phyloP scores from a whole-genome alignment of 139 green algal species.

The Asterochloris erici region DNA sequence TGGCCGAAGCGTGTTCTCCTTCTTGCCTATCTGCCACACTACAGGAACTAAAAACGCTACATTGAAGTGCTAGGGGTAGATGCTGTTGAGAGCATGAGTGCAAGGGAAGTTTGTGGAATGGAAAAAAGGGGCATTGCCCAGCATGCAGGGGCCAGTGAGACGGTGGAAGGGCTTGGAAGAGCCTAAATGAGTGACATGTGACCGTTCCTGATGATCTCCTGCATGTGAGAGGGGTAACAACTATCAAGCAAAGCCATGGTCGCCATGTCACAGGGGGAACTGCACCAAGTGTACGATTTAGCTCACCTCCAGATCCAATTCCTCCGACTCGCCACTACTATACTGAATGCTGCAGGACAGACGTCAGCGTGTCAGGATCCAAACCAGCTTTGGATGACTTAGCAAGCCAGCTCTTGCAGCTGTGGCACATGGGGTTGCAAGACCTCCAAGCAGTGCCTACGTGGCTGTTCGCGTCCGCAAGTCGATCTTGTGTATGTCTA shows the following conservation, averaged over 20 bases:
- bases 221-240: too few species aligned
- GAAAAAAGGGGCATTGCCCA: too few species aligned
- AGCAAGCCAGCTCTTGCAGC: not conserved
- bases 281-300: too few species aligned
- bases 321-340: constrained; percentile 72
- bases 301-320: constrained; percentile 59
- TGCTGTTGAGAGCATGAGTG: too few species aligned
- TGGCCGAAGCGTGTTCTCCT: too few species aligned
- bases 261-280: too few species aligned
- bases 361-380: not conserved
- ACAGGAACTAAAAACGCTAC: too few species aligned
- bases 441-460: constrained; percentile 38
- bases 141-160: too few species aligned
- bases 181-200: constrained; percentile 60
- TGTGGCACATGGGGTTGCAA: not conserved
- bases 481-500: constrained; percentile 73
- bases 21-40: too few species aligned
- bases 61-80: too few species aligned
- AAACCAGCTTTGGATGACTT: not conserved
- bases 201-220: constrained; percentile 77
- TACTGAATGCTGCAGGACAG: constrained; percentile 70
- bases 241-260: too few species aligned
- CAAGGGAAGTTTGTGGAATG: too few species aligned
- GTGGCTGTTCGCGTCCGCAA: constrained; percentile 59
- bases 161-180: not conserved